phyloP scores from a whole-genome alignment of 1,284 basidiomycete species.

The Trametes polyzona region DNA sequence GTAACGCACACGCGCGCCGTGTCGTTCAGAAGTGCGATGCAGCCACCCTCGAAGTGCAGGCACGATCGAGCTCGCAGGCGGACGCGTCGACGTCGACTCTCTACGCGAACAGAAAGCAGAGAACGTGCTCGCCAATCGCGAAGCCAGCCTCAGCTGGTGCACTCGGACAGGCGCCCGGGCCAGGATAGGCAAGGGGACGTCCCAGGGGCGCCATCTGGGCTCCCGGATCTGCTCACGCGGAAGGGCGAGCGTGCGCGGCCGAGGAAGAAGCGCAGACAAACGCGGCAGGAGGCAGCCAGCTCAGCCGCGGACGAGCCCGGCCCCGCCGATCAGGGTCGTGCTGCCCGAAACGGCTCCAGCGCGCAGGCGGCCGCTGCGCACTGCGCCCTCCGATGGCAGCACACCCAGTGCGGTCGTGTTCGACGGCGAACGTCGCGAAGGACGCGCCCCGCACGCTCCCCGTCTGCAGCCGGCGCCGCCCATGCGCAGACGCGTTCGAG shows the following conservation, averaged over 20 bases:
- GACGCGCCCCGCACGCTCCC: neutral
- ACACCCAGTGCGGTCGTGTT: neutral
- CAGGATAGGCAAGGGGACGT: neutral
- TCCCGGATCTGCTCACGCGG: constrained; percentile 9
- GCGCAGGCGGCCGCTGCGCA: too few relatives aligned
- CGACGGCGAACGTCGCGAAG: neutral
- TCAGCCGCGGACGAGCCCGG: constrained; percentile 7
- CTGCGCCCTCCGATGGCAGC: neutral
- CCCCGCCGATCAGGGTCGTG: constrained; percentile 26
- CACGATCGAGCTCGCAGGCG: too few relatives aligned
- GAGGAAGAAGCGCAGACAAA: too few relatives aligned
- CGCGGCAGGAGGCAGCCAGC: neutral
- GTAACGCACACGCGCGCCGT: neutral
- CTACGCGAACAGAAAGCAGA: constrained; percentile 3
- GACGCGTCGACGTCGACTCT: neutral
- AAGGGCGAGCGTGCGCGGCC: constrained; percentile 1
- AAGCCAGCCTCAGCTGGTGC: constrained; percentile 3
- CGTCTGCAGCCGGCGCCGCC: neutral
- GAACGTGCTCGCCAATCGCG: constrained; percentile 13
- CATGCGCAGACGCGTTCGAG: constrained; percentile 2
- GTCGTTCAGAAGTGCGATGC: neutral
- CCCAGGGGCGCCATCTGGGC: constrained; percentile 6
- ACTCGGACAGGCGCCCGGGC: neutral
- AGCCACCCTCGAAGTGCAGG: neutral
- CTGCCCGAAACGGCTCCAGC: constrained; percentile 16